Base-by-base conservation (phyloP, 1,284 basidiomycete species). In the Cutaneotrichosporon dermatis region DNA sequence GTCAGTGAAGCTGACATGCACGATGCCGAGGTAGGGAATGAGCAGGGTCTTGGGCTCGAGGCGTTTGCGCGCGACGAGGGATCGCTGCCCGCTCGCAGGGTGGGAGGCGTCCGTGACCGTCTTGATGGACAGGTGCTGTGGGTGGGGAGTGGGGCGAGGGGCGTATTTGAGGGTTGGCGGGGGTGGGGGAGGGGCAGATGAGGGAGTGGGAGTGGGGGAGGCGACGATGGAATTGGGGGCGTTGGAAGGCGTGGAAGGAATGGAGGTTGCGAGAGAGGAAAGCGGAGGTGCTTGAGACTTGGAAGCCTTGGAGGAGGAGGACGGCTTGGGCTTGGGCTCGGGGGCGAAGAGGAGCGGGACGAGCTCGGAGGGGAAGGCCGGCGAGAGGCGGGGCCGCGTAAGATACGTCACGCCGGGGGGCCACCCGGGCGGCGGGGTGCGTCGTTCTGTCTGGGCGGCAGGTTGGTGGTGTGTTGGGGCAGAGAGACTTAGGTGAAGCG, bases 41-140 rank as follows among this genome's bases (percentile, higher is more conserved):
- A 95, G 84, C 65, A 86, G 84, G 15, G 85, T 83, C 54, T 82
- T 82, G 3, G 84, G 79, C 1, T 82, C 79, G 34, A 94, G 86
- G 69, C 86, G 89, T 60, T 82, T 84, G 16, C 80, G 76, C 6
- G 90, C 87, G 74, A 94, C 94, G 12, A 96, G 81, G 1, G 92
- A 93, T 65, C 77, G 80, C 72, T 96, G 92, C 1, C 90, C 90
- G 57, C 76, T 71, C n/a, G 91, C 88, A 25, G 92, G 91, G 78
- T 92, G 90, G 0, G 57, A 36, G 5, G 70, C 57, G 11, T 66
- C 60, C 1, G 57, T 61, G 61, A 80, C 79, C 4, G 55, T 55
- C 62, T 75, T 76, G 62, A 81, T 80, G 13, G 60, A 54, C 8
- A 56, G 40, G 34, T 7, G 12, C 7, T 48, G 7, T 2, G 55